Conservation (phyloP, 768 basidiomycete species). For the Serpula lacrymans region DNA sequence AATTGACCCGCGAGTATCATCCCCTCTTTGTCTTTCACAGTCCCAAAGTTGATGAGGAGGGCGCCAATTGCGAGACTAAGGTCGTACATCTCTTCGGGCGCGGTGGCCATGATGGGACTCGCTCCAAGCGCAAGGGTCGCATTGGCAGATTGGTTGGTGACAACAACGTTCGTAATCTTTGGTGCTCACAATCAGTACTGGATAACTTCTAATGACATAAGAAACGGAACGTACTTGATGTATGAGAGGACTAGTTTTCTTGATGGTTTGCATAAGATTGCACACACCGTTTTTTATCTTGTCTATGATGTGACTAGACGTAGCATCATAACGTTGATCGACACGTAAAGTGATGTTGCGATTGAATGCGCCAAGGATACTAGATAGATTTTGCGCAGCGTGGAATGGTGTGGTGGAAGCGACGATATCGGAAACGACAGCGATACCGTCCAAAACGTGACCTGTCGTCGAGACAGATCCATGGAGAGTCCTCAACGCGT, state of each 20-base stretch:
- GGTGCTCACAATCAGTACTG: slow-evolving; percentile 1
- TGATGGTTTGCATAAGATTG: slow-evolving; percentile 49
- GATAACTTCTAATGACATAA: background rate
- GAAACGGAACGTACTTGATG: slow-evolving; percentile 56
- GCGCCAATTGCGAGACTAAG: slow-evolving; percentile 62
- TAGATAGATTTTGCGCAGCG: slow-evolving; percentile 45
- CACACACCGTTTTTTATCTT: slow-evolving; percentile 42
- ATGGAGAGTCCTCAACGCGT: slow-evolving; percentile 72
- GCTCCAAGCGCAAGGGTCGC: slow-evolving; percentile 83
- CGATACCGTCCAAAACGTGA: slow-evolving; percentile 72
- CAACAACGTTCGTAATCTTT: slow-evolving; percentile 88
- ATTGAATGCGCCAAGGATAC: slow-evolving; percentile 44
- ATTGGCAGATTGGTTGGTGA: slow-evolving; percentile 87
- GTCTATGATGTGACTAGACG: slow-evolving; percentile 23
- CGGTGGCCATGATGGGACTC: slow-evolving; percentile 93
- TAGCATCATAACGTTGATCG: background rate
- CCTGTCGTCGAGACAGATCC: slow-evolving; percentile 59
- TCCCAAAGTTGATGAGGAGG: slow-evolving; percentile 86
- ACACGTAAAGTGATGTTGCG: slow-evolving; percentile 1
- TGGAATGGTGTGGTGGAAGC: slow-evolving; percentile 53
- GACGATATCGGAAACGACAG: slow-evolving; percentile 86
- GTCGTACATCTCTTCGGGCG: slow-evolving; percentile 78
- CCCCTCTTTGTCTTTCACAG: slow-evolving; percentile 63
- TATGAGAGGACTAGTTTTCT: slow-evolving; percentile 62
- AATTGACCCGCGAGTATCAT: slow-evolving; percentile 73